A percentile compares a stretch with the other conserved stretches of the same genome.
Conservation (phyloP, 2,329 filamentous ascomycete genomes). For the Paraconiothyrium brasiliense region DNA sequence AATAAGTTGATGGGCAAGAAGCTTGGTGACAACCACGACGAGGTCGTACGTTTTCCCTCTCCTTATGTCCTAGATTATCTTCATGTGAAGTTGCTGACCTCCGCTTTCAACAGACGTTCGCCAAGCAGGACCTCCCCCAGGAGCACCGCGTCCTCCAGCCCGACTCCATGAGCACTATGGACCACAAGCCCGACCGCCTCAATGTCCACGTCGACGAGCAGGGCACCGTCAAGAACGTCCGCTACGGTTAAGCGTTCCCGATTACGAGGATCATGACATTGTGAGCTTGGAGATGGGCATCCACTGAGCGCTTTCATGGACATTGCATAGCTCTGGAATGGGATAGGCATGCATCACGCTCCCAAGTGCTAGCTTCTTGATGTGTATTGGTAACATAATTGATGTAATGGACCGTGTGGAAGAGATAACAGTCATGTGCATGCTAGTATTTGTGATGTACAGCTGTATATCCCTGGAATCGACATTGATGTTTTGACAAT, state of each 20-base stretch:
- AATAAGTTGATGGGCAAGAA: conserved; percentile 62
- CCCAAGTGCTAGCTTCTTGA: background rate
- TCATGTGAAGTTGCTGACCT: background rate
- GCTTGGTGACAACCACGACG: conserved; percentile 57
- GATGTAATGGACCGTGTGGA: conserved; percentile 3
- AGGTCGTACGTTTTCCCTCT: conserved; percentile 49
- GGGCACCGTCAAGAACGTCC: conserved; percentile 60
- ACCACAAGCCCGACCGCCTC: conserved; percentile 58
- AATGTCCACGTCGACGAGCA: conserved; percentile 61
- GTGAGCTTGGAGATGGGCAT: background rate
- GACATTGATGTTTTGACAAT: too few relatives aligned
- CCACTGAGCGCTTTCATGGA: background rate
- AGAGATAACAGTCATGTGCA: background rate
- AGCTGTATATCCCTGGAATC: background rate
- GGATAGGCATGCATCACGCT: background rate
- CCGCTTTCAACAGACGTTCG: conserved; percentile 54
- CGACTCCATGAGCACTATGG: conserved; percentile 58
- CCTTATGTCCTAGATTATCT: too few relatives aligned
- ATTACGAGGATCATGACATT: background rate
- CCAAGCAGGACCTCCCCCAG: conserved; percentile 59
- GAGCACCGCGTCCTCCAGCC: conserved; percentile 58
- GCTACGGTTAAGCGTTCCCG: conserved; percentile 50
- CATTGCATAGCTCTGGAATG: background rate
- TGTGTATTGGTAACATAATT: conserved; percentile 10
- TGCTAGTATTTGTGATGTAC: background rate